Percentiles rank a stretch among this genome's conserved stretches.
Conservation (phyloP, 2,329 filamentous ascomycete genomes). For the Arthrobotrys sinensis region DNA sequence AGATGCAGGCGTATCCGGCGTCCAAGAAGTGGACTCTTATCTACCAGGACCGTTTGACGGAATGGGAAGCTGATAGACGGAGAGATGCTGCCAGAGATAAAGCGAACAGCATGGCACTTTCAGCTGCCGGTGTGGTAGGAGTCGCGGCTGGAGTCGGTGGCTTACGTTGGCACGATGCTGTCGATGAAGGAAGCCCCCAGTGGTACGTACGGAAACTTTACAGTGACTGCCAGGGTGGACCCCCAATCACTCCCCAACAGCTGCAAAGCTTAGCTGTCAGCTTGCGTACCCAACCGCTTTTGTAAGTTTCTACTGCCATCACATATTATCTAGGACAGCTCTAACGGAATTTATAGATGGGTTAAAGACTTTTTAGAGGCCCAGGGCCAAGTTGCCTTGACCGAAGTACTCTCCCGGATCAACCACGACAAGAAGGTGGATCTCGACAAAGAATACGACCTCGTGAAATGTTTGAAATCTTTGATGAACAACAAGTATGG, state of each 20-base stretch:
- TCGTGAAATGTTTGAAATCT: constrained; percentile 96
- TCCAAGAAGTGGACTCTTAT: constrained; percentile 98
- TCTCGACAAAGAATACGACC: constrained; percentile 93
- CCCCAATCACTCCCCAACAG: constrained; percentile 87
- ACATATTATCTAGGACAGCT: constrained; percentile 2
- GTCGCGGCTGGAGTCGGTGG: constrained; percentile 75
- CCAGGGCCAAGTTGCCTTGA: constrained; percentile 95
- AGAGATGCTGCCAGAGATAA: constrained; percentile 81
- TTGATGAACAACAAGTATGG: constrained; percentile 99
- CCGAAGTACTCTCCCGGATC: constrained; percentile 92
- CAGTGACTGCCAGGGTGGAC: constrained; percentile 76
- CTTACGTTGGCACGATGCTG: constrained; percentile 76
- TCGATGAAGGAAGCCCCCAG: constrained; percentile 92
- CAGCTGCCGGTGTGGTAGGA: constrained; percentile 54
- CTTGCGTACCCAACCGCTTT: constrained; percentile 91
- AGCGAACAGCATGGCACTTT: constrained; percentile 73
- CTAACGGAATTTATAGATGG: constrained; percentile 75
- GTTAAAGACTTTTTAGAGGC: constrained; percentile 97
- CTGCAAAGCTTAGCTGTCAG: constrained; percentile 94
- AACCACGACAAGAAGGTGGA: constrained; percentile 83
- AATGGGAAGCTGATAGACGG: constrained; percentile 95
- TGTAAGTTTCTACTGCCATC: constrained; percentile 57
- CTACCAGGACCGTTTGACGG: constrained; percentile 92
- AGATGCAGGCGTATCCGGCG: constrained; percentile 96
- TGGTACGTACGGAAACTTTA: constrained; percentile 98